Evolutionary conservation across 2,329 filamentous ascomycete species (phyloP), one percentile per base, ranked within the genome.

Genomic region (Nannizziopsis arthrosporioides): DNA sequence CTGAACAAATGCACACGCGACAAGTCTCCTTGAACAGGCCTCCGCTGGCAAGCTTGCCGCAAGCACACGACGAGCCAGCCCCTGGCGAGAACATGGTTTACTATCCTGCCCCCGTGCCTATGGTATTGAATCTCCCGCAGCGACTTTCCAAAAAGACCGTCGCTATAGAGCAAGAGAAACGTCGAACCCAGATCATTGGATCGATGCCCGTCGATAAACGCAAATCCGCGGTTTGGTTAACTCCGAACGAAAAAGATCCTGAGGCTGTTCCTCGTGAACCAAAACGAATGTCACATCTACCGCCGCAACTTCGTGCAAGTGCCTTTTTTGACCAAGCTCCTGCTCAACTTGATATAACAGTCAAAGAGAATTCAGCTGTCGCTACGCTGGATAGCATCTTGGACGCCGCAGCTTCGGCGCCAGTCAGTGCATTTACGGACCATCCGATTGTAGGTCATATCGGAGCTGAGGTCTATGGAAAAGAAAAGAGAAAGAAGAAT

Each of bases 71-170:
- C 44, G 61, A 68, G 48, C 63, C 67, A 2, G 62, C 60, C 43
- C 82, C 82, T 1, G 82, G 80, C 3, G 80, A 90, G 55, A 73
- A 81, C 56, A 94, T 96, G 85, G 79, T 94, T 8, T 96, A 83
- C 66, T 98, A 98, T 63, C 92, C 92, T 11, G 92, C 92, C 2
- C 89, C 87, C 1, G 92, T 98, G 2, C 92, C 92, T 2, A 82
- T 84, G 53, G 89, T 94, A 81, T 75, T 98, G 49, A 96, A 94
- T 58, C 70, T 98, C 10, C 92, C 92, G 0, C 87, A 88, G 39
- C 85, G 87, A 57, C 70, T 96, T 44, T 94, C 89, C 1, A 85
- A 82, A 57, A 75, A 80, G 45, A 80, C 83, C 7, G 77, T 82
- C 46, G 68, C 77, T 2, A 68, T 73, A 8, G 74, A 80, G 4